Evolutionary conservation across 306 rosid genomes (phyloP), one percentile per base, ranked within the genome.

Genomic region (Cucurbita pepo): DNA sequence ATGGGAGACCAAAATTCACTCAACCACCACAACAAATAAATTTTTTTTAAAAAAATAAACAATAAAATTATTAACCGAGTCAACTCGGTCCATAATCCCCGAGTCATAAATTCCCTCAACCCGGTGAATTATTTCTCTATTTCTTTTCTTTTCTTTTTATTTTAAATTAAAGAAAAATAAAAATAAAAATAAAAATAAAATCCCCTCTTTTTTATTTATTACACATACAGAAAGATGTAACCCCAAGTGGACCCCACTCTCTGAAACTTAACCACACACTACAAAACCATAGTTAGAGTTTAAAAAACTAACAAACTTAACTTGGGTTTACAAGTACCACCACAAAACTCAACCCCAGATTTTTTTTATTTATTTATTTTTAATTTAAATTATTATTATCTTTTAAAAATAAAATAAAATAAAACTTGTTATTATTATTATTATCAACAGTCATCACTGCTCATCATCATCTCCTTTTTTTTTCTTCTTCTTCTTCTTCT

Each of bases 311-410:
- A 10, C 51, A 45, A 66, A 45, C 38, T 40, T 40, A 18, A 19
- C 48, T 38, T 62, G 47, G 92, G 96, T 88, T 89, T 86, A 88
- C 92, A 86, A 88, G 89, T 85, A 77, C 90, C 80, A 59, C 96
- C 97, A 82, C 95, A 85, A 82, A 89, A 88, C 72, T 55, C 55
- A 91, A 89, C 52, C 52, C 52, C 16, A 43, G 10, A 10, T 64
- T 64, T 64, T 64, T n/a, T 13, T 44, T 45, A 22, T 66, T 38
- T 14, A 10, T 43, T 41, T 65, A 1, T 5, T 1, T 1, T 30
- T 3, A 30, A 0, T 30, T 30, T 21, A 21, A 21, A 21, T 21
- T 21, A 21, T 21, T 30, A 30, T 30, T 30, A 2, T 30, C 0
- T 30, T 30, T 30, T 25, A 25, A 25, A 30, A 30, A 30, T 21